phyloP scores from a whole-genome alignment of 805 yeast genomes.

The Saccharomycopsis schoenii region DNA sequence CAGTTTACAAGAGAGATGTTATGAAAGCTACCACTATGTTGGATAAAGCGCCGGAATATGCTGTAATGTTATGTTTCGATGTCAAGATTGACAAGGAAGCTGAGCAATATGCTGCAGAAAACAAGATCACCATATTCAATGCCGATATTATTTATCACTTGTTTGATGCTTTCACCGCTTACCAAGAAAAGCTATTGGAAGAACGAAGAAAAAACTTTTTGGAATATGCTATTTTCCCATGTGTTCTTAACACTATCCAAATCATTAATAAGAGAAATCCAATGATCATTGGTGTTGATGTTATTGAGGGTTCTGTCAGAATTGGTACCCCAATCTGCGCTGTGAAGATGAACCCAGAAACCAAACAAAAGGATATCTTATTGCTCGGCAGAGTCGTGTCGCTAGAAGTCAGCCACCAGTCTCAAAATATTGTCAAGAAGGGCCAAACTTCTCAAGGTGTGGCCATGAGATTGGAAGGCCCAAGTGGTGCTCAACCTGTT shows the following conservation, averaged over 20 bases:
- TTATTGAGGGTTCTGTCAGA: constrained; percentile 78
- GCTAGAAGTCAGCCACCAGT: constrained; percentile 92
- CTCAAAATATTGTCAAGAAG: constrained; percentile 71
- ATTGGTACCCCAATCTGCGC: constrained; percentile 94
- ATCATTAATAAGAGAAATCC: constrained; percentile 98
- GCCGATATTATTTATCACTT: constrained; percentile 96
- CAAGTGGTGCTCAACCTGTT: constrained; percentile 85
- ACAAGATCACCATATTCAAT: constrained; percentile 82
- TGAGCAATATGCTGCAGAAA: constrained; percentile 93
- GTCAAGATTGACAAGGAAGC: constrained; percentile 97
- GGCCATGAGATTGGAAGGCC: constrained; percentile 93
- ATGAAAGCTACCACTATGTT: constrained; percentile 96
- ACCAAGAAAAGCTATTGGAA: constrained; percentile 81
- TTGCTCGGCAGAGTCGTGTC: constrained; percentile 79
- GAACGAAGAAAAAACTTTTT: constrained; percentile 81
- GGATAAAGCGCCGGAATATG: constrained; percentile 90
- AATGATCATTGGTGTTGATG: constrained; percentile 98
- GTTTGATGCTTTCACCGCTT: constrained; percentile 89
- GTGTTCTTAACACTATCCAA: constrained; percentile 89
- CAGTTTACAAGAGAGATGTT: constrained; percentile 95
- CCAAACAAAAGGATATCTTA: constrained; percentile 62
- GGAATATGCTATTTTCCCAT: constrained; percentile 88
- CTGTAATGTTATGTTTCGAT: constrained; percentile 98
- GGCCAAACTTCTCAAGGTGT: constrained; percentile 98
- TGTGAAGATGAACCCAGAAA: constrained; percentile 78